Base-by-base conservation (phyloP, 2,329 filamentous ascomycete genomes). In the Cercospora citrullina region DNA sequence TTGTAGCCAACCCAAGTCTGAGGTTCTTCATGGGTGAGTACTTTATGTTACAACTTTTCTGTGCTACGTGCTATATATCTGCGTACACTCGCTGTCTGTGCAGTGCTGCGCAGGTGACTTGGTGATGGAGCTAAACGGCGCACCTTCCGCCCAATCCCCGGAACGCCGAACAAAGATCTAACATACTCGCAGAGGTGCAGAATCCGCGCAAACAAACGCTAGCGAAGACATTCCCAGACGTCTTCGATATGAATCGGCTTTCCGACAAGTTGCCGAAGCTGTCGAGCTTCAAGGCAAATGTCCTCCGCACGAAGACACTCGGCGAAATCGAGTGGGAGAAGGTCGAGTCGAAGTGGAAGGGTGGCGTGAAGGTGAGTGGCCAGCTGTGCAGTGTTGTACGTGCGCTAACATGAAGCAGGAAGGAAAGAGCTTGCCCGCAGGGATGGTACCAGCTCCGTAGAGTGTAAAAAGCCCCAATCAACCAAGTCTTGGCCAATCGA, bases 11-110 rank as follows among this genome's bases (percentile, higher is more conserved):
- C 62, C 79, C 80, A 5, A 77, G 73, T 58, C 67, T 80, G 61
- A 72, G 77, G 55, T 80, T 80, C 70, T 77, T 77, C 62, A 77
- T 80, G 73, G 78, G 79, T 81, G 71, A 67, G 77, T 75, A 2
- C 18, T 14, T 18, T 16, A 33, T 28, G 8, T 31, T 12, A 9
- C 28, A 16, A n/a, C 14, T 5, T 18, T 26, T 21, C 6, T 39
- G 9, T 14, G 8, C 28, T 42, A 9, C 21, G 31, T 18, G 23
- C 31, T 60, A 6, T 4, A 6, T 26, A 26, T 36, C 14, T 28
- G 10, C 14, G 6, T 28, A 16, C 63, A 6, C 4, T n/a, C 31
- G 26, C n/a, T 30, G 21, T 55, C 26, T 53, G 58, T 21, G 6
- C 12, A 21, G 18, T 5, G 30, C 10, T 31, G 26, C 53, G n/a